A percentile compares a stretch with the other conserved stretches of the same genome.
Conservation (phyloP, 2,329 filamentous ascomycete species). For the Exophiala mesophila region DNA sequence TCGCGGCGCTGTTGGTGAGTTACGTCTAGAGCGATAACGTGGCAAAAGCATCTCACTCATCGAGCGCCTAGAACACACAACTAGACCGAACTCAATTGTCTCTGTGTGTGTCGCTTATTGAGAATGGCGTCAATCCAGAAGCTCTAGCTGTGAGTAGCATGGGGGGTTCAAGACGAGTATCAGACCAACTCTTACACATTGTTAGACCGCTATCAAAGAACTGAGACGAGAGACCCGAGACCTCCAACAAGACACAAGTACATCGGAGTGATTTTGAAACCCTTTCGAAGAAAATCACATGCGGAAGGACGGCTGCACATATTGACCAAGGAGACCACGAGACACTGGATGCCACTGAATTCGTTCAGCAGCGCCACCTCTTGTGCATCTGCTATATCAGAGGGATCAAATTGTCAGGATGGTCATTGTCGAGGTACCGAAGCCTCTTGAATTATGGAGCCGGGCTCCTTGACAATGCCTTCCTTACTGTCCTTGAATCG, state of each 20-base stretch:
- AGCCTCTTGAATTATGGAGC: too few species aligned
- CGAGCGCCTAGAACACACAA: conserved; percentile 69
- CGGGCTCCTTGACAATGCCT: too few species aligned
- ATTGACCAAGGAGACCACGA: too few species aligned
- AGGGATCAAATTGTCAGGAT: too few species aligned
- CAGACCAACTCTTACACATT: conserved; percentile 12
- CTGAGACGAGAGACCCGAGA: conserved; percentile 37
- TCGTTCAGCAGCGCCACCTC: too few species aligned
- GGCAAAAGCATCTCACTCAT: conserved; percentile 2
- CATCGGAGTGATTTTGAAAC: conserved; percentile 19
- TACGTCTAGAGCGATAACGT: background rate
- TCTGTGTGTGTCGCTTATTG: conserved; percentile 92
- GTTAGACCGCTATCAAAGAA: conserved; percentile 42
- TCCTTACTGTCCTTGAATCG: too few species aligned
- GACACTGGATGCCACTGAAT: too few species aligned
- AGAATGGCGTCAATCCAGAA: conserved; percentile 95
- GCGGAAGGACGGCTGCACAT: too few species aligned
- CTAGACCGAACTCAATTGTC: conserved; percentile 86
- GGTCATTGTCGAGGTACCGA: too few species aligned
- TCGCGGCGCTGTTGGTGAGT: conserved; percentile 43
- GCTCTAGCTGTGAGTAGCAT: conserved; percentile 73
- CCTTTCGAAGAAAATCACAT: too few species aligned
- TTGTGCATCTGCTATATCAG: too few species aligned
- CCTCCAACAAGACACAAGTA: conserved; percentile 26
- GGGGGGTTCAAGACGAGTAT: background rate